Conservation (phyloP, 78 protist species). For the Dictyostelium intermedium region DNA sequence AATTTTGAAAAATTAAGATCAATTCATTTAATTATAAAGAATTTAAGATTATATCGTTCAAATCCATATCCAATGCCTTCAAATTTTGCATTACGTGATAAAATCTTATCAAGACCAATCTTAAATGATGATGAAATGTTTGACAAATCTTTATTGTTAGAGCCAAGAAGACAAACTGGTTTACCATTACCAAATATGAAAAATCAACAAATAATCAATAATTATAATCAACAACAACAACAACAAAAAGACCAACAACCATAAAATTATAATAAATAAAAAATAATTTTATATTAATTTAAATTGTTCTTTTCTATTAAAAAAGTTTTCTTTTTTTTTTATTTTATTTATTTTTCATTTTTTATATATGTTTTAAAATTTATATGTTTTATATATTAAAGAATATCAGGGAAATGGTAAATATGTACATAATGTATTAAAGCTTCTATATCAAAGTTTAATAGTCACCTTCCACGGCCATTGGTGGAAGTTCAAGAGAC, state of each 20-base stretch:
- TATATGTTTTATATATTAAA: neutral
- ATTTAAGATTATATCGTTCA: neutral
- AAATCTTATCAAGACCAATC: conserved; percentile 21
- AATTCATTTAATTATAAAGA: conserved; percentile 21
- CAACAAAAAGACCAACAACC: neutral
- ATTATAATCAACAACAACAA: neutral
- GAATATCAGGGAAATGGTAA: too few relatives aligned
- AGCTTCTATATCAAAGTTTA: neutral
- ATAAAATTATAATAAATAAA: neutral
- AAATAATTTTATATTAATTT: too few relatives aligned
- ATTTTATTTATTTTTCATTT: neutral
- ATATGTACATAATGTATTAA: neutral
- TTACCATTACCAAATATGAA: neutral
- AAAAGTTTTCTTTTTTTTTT: too few relatives aligned
- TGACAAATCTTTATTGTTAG: conserved; percentile 60
- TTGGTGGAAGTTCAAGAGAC: neutral
- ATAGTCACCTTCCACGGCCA: neutral
- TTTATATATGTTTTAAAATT: neutral
- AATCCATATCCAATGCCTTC: conserved; percentile 52
- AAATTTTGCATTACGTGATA: neutral
- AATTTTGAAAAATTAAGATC: conserved; percentile 61
- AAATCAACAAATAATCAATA: neutral
- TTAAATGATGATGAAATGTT: conserved; percentile 71
- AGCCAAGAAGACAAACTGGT: conserved; percentile 35
- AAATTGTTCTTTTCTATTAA: too few relatives aligned